Percentiles rank a stretch among this genome's conserved stretches.
These are phyloP conservation scores for Agaricus blazei DNA, from an alignment of 768 basidiomycete species.

Conservation along the genomic window DNA sequence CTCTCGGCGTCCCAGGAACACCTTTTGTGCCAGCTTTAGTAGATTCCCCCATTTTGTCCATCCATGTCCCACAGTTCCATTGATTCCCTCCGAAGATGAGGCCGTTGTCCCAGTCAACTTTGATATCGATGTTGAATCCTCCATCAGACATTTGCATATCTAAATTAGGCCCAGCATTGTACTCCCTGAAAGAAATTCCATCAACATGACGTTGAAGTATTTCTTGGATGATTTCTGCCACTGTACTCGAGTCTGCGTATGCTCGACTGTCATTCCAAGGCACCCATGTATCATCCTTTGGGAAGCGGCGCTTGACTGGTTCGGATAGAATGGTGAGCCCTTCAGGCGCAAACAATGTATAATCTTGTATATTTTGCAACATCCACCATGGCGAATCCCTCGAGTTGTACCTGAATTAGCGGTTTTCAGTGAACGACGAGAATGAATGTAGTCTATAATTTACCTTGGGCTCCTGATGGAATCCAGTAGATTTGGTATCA, in stretches of 20 bases:
- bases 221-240: constrained; percentile 97
- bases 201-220: constrained; percentile 89
- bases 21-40: constrained; percentile 90
- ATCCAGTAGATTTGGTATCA: constrained; percentile 95
- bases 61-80: constrained; percentile 92
- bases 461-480: constrained; percentile 81
- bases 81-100: constrained; percentile 83
- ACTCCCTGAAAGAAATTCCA: constrained; percentile 91
- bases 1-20: constrained; percentile 91
- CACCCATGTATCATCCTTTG: constrained; percentile 91
- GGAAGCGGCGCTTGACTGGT: constrained; percentile 88
- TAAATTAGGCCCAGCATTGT: constrained; percentile 95
- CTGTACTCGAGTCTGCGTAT: constrained; percentile 72
- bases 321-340: constrained; percentile 79
- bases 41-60: constrained; percentile 99
- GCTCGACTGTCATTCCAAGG: constrained; percentile 83
- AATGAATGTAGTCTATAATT: constrained; percentile 8
- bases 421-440: background rate
- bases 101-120: constrained; percentile 96
- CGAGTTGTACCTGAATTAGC: constrained; percentile 71
- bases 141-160: constrained; percentile 94
- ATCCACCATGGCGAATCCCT: constrained; percentile 99
- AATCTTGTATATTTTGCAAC: constrained; percentile 97
- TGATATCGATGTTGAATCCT: constrained; percentile 90
- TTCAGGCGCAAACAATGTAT: constrained; percentile 76